These are phyloP conservation scores for Boletus tylopilopsis DNA, from an alignment of 768 basidiomycete species.

Conservation along the genomic window DNA sequence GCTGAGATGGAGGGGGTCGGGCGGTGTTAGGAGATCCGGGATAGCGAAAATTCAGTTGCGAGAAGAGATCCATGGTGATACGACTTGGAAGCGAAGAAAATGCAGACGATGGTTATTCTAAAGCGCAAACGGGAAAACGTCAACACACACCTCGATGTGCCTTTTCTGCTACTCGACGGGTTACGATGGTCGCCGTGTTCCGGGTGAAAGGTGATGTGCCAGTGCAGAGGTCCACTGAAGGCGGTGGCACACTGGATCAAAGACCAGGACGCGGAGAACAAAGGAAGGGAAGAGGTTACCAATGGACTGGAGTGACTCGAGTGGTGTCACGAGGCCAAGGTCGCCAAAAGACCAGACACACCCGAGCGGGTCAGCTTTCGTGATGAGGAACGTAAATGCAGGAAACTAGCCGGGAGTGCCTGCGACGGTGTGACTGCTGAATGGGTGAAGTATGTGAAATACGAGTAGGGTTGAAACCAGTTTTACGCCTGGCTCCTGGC, in stretches of 20 bases:
- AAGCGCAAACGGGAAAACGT: background rate
- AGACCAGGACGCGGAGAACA: slow-evolving; percentile 3
- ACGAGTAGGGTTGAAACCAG: background rate
- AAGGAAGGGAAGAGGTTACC: slow-evolving; percentile 3
- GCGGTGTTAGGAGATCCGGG: slow-evolving; percentile 1
- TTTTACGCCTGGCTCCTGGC: slow-evolving; percentile 5
- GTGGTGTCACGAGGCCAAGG: slow-evolving; percentile 14
- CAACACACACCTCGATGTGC: slow-evolving; percentile 17
- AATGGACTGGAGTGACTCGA: background rate
- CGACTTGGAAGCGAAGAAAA: no score
- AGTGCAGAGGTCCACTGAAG: background rate
- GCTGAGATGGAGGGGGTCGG: slow-evolving; percentile 2
- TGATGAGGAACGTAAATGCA: slow-evolving; percentile 11
- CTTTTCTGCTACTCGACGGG: background rate
- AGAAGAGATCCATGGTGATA: slow-evolving; percentile 14
- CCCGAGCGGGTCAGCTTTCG: background rate
- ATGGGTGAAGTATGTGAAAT: slow-evolving; percentile 3
- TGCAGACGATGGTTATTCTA: background rate
- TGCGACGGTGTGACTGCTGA: background rate
- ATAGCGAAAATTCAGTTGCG: slow-evolving; percentile 15
- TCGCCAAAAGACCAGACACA: background rate
- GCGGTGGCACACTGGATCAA: slow-evolving; percentile 4
- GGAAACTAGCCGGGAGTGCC: background rate
- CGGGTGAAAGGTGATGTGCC: background rate
- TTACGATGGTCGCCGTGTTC: background rate